Percentiles rank a stretch among this genome's conserved stretches.
phyloP scores from a whole-genome alignment of 352 stramenopile species.

The Phytopythium cucurbitacearum region DNA sequence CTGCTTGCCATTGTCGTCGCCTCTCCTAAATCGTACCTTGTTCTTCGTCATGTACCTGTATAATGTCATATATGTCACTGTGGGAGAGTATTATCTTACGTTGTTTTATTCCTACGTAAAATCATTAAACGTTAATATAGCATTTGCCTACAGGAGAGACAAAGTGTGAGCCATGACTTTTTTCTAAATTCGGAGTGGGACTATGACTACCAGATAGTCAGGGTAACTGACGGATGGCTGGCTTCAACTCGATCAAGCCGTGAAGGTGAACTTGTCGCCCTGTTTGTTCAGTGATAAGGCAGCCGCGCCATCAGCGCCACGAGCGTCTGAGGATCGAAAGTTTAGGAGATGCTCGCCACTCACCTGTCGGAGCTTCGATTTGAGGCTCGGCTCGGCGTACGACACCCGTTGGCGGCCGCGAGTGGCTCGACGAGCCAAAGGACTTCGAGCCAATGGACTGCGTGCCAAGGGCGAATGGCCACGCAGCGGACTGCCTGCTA shows the following conservation, averaged over 20 bases:
- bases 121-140: no score
- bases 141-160: no score
- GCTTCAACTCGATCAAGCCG: constrained; percentile 24
- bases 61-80: no score
- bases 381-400: constrained; percentile 73
- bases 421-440: constrained; percentile 11
- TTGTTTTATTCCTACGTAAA: no score
- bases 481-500: constrained; percentile 13
- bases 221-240: constrained; percentile 7
- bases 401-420: constrained; percentile 37
- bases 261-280: constrained; percentile 81
- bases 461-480: not conserved
- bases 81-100: no score
- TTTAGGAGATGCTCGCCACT: not conserved
- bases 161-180: no score
- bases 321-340: not conserved
- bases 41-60: no score
- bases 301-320: not conserved
- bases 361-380: constrained; percentile 78
- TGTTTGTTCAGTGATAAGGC: constrained; percentile 10
- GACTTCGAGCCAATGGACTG: no score
- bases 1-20: no score
- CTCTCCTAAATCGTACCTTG: no score
- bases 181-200: no score
- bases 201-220: constrained; percentile 1